These are phyloP conservation scores for Groenewaldozyma salmanticensis DNA, from an alignment of 805 yeast species.

Conservation along the genomic window DNA sequence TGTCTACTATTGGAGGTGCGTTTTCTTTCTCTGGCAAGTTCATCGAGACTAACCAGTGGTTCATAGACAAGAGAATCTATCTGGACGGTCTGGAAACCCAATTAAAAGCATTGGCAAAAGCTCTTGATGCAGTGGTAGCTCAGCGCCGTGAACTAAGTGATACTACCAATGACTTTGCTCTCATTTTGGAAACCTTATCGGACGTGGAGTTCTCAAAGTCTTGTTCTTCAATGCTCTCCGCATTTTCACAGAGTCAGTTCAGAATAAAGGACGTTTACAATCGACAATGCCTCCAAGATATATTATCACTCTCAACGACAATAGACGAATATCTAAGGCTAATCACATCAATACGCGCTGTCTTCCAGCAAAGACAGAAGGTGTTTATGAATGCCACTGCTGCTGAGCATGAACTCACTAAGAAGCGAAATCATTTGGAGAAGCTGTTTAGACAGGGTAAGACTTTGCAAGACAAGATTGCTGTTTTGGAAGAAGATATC, in stretches of 20 bases:
- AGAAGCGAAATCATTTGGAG: constrained; percentile 39
- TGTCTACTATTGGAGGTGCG: constrained; percentile 56
- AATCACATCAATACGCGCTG: constrained; percentile 62
- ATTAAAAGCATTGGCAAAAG: constrained; percentile 55
- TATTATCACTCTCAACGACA: constrained; percentile 76
- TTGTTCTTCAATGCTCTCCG: constrained; percentile 51
- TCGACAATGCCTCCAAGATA: constrained; percentile 74
- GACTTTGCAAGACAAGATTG: constrained; percentile 55
- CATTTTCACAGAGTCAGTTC: constrained; percentile 63
- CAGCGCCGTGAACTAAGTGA: constrained; percentile 68
- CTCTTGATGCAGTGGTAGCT: constrained; percentile 61
- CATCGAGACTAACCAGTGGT: constrained; percentile 71
- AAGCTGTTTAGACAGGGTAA: constrained; percentile 37
- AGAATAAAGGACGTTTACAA: constrained; percentile 65
- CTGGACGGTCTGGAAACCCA: constrained; percentile 66
- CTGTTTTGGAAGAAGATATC: constrained; percentile 49
- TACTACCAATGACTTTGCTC: constrained; percentile 59
- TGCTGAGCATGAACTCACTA: constrained; percentile 39
- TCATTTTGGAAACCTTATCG: constrained; percentile 48
- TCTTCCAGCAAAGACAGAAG: constrained; percentile 66
- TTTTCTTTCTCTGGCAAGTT: constrained; percentile 60
- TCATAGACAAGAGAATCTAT: constrained; percentile 56
- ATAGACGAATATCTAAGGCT: constrained; percentile 79
- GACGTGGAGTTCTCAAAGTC: constrained; percentile 64
- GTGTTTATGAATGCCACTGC: constrained; percentile 35